phyloP scores from a whole-genome alignment of 2,329 filamentous ascomycete genomes.

The Diaporthe capsici region DNA sequence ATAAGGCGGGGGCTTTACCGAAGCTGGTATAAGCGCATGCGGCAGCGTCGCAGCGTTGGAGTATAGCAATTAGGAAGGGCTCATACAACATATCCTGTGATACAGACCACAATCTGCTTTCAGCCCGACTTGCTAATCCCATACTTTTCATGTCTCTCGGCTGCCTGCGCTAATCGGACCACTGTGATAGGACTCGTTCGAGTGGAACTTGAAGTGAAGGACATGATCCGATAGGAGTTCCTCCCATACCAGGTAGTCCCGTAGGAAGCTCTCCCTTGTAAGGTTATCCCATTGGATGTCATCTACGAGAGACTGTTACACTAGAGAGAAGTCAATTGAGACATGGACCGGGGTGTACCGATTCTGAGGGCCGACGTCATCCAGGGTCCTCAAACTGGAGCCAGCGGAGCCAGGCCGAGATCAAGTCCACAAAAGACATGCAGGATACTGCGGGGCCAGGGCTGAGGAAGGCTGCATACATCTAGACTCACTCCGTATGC shows the following conservation, averaged over 20 bases:
- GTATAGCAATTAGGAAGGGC: neutral
- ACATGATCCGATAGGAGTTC: too few relatives aligned
- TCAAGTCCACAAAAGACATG: neutral
- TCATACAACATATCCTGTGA: neutral
- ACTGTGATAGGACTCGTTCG: neutral
- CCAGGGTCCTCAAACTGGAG: neutral
- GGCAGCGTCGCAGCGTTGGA: neutral
- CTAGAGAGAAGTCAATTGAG: neutral
- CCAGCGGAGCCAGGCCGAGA: neutral
- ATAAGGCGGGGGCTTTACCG: constrained; percentile 1
- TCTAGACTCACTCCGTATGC: neutral
- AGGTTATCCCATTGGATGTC: too few relatives aligned
- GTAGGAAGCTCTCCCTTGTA: too few relatives aligned
- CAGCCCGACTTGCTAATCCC: too few relatives aligned
- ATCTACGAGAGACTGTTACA: too few relatives aligned
- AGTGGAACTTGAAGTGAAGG: neutral
- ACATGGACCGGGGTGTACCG: constrained; percentile 13
- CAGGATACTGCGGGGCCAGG: neutral
- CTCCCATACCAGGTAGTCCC: too few relatives aligned
- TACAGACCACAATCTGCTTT: neutral
- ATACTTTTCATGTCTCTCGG: neutral
- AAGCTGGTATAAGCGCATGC: constrained; percentile 5
- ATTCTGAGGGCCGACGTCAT: constrained; percentile 3
- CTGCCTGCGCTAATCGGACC: neutral
- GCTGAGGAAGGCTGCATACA: neutral